These are phyloP conservation scores for Pseudogymnoascus sp. DNA, from an alignment of 2,329 filamentous ascomycete genomes.

Conservation along the genomic window DNA sequence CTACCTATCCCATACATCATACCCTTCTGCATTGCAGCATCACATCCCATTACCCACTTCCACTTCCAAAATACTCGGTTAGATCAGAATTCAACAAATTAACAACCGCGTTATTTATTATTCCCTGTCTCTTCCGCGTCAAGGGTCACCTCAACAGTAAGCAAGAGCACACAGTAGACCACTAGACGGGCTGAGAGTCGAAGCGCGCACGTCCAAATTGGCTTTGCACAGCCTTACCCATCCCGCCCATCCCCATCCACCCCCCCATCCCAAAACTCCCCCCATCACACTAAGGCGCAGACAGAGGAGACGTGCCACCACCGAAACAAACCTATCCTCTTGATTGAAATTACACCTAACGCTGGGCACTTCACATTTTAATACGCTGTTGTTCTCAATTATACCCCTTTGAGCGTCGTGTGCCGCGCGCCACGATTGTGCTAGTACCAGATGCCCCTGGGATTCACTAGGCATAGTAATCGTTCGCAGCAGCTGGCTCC, in stretches of 20 bases:
- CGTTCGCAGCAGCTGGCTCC: constrained; percentile 27
- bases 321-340: not conserved
- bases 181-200: not conserved
- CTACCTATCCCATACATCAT: not conserved
- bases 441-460: constrained; percentile 26
- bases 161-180: not conserved
- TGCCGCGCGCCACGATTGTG: constrained; percentile 21
- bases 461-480: constrained; percentile 27
- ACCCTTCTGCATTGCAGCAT: not conserved
- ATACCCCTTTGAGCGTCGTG: constrained; percentile 17
- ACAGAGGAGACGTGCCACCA: not conserved
- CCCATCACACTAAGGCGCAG: not conserved
- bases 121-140: not conserved
- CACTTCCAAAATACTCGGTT: not conserved
- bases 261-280: not conserved
- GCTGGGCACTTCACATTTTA: not conserved
- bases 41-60: not conserved
- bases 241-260: not conserved
- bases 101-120: not conserved
- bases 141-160: not conserved
- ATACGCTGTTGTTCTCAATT: not conserved
- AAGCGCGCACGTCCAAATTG: not conserved
- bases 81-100: not conserved
- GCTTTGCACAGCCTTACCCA: not conserved
- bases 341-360: not conserved